Base-by-base conservation (phyloP, 1,139 yeast genomes). In the Saccharomyces hybrid region DNA sequence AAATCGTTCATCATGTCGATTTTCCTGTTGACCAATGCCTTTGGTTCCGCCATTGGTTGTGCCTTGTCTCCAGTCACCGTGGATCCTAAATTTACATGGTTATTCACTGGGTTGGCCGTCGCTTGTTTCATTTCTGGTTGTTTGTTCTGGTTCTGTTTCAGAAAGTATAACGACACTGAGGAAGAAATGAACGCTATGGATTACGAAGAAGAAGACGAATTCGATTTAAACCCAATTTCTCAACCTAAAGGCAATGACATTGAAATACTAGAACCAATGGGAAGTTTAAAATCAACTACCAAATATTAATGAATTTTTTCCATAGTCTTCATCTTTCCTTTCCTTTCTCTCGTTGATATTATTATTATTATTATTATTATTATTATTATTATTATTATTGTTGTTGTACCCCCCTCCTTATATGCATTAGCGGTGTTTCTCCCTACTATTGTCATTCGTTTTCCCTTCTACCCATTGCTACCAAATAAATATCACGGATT, bases 41-140 rank as follows among this genome's bases (percentile, higher is more conserved):
- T 83, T 52, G 91, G 91, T 63, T 77, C 89, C 29, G 88, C 89
- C 34, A 67, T 86, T 50, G 90, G 89, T 67, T 83, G 83, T 70
- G 88, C 89, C 7, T 73, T 86, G 57, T 80, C 88, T 16, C 78
- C 89, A 21, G 80, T 83, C 19, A 76, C 88, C 19, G 78, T 72
- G 56, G 81, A 85, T 70, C 91, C 91, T 51, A 81, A 84, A 73
- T 78, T 82, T 64, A 80, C 80, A 49, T 83, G 88, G 87, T 75
- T 79, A 64, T 86, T 81, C 71, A 74, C 81, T 50, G 86, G 86
- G 56, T 75, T 86, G 61, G 84, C 83, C 12, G 72, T 77, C 50
- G 75, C 86, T 21, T 77, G 86, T 64, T 73, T 81, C 66, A 64
- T 82, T 59, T 82, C 85, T 29, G 91, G 90, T 47, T 60, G 75